Percentiles rank a stretch among this genome's conserved stretches.
phyloP scores from a whole-genome alignment of 1,139 yeast genomes.

The Sugiyamaella neomexicana region DNA sequence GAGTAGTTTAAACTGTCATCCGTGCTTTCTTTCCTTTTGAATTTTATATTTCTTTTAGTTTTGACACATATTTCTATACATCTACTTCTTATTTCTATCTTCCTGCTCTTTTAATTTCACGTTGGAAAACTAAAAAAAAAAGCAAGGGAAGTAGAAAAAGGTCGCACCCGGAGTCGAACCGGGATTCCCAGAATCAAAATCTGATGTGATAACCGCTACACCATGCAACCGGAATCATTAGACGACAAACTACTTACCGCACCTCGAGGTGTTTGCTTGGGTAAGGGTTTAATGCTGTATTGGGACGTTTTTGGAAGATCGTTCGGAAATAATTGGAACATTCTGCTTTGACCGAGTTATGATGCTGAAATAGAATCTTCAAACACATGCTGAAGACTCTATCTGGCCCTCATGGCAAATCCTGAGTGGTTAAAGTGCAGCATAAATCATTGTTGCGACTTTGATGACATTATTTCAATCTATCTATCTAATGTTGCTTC shows the following conservation, averaged over 20 bases:
- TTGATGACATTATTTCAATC: too few relatives aligned
- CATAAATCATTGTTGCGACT: too few relatives aligned
- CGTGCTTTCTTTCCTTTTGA: neutral
- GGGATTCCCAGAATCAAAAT: slow-evolving; percentile 16
- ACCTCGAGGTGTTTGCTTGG: neutral
- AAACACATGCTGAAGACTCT: too few relatives aligned
- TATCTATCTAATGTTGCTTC: too few relatives aligned
- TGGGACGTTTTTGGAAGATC: neutral
- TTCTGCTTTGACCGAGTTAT: too few relatives aligned
- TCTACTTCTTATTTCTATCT: neutral
- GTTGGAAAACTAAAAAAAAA: neutral
- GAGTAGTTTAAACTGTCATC: neutral
- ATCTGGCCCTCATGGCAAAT: too few relatives aligned
- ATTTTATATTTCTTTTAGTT: neutral
- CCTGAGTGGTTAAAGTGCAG: too few relatives aligned
- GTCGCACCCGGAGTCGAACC: slow-evolving; percentile 18
- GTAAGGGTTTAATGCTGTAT: neutral
- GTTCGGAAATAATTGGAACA: neutral
- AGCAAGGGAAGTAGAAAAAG: neutral
- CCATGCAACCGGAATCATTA: slow-evolving; percentile 8
- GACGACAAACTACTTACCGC: neutral
- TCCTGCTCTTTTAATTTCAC: neutral
- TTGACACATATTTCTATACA: neutral
- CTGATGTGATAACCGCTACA: slow-evolving; percentile 17
- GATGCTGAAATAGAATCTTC: too few relatives aligned